Conservation (phyloP, 2,329 filamentous ascomycete genomes). For the Talaromyces sp. region DNA sequence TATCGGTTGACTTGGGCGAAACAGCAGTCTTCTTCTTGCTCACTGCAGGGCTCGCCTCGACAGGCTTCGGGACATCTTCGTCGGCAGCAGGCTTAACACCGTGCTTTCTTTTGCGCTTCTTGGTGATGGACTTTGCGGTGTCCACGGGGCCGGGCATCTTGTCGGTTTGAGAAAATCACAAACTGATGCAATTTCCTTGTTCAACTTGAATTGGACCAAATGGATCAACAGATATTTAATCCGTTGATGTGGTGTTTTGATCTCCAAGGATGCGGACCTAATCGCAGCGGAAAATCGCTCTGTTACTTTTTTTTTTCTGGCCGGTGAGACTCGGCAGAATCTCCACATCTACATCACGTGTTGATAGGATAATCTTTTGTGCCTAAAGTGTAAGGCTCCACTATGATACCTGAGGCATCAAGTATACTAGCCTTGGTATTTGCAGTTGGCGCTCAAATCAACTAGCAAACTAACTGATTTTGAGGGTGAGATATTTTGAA, state of each 20-base stretch:
- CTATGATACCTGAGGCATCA: no score
- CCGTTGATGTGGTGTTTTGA: conserved; percentile 26
- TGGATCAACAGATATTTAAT: conserved; percentile 3
- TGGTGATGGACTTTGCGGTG: conserved; percentile 40
- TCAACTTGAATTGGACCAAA: background rate
- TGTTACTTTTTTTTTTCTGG: conserved; percentile 30
- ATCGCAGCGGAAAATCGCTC: conserved; percentile 26
- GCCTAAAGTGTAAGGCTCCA: background rate
- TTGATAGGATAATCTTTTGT: conserved; percentile 23
- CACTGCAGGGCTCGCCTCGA: conserved; percentile 22
- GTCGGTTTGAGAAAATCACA: conserved; percentile 14
- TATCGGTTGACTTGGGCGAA: conserved; percentile 29
- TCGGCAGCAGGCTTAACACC: conserved; percentile 28
- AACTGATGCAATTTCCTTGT: background rate
- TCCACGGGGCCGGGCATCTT: conserved; percentile 42
- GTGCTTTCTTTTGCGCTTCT: conserved; percentile 53
- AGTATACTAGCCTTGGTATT: no score
- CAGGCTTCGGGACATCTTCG: conserved; percentile 30
- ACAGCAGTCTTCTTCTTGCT: conserved; percentile 23
- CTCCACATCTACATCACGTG: conserved; percentile 38
- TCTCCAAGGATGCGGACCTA: conserved; percentile 21
- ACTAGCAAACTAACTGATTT: no score
- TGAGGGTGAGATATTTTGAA: no score
- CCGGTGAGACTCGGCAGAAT: conserved; percentile 29
- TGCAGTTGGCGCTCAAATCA: no score